A percentile compares a stretch with the other conserved stretches of the same genome.
Evolutionary conservation across 139 green algal species (phyloP).

Genomic region (Auxenochlorella protothecoides): DNA sequence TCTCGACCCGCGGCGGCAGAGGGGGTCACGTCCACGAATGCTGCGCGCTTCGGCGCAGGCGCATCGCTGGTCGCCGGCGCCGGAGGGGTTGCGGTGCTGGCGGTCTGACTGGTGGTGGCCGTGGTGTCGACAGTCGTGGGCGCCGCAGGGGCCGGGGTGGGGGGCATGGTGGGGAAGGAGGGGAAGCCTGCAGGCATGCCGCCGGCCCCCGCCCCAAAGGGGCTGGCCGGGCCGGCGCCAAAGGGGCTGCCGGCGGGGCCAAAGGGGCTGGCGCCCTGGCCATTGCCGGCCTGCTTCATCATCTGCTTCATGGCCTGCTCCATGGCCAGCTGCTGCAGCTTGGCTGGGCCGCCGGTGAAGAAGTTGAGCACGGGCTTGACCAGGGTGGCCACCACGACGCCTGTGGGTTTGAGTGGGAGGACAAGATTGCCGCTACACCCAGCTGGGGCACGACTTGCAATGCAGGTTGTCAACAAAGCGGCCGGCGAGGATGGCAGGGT

Average conservation of each 20-base stretch:
- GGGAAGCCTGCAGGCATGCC: conserved; percentile 4
- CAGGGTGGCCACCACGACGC: conserved; percentile 17
- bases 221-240: conserved; percentile 3
- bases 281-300: conserved; percentile 25
- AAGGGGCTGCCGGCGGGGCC: conserved; percentile 15
- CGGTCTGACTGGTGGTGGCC: conserved; percentile 4
- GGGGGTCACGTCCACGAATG: no score
- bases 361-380: conserved; percentile 13
- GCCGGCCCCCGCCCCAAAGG: conserved; percentile 9
- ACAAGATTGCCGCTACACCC: no score
- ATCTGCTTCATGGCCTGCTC: conserved; percentile 34
- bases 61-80: neutral
- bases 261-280: conserved; percentile 13
- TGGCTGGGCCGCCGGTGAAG: conserved; percentile 20
- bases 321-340: conserved; percentile 28
- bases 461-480: no score
- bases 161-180: conserved; percentile 2
- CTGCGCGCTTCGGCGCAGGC: no score
- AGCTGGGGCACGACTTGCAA: no score
- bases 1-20: no score
- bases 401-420: neutral
- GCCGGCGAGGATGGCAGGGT: no score
- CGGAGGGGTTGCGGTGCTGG: neutral
- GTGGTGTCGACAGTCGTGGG: conserved; percentile 10
- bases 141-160: neutral